Base-by-base conservation (phyloP, 1,284 basidiomycete genomes). In the Violaceomyces palustris region DNA sequence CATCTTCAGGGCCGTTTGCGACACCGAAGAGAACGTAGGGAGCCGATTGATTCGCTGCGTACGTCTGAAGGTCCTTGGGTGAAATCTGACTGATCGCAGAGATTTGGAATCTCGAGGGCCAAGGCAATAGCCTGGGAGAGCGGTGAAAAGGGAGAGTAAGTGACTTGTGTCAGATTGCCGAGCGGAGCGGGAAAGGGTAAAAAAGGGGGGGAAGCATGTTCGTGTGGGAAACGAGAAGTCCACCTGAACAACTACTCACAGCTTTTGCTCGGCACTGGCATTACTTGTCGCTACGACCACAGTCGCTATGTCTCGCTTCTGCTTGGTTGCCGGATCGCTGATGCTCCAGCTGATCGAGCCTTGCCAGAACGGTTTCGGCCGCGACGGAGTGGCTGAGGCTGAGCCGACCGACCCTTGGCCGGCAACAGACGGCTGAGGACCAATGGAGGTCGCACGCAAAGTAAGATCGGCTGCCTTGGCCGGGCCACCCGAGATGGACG, bases 301-400 rank as follows among this genome's bases (percentile, higher is more conserved):
- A 1, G 64, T 56, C 9, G 62, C 61, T 12, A 61, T 53, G 23
- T 59, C 50, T 7, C 54, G 36, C 14, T 59, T 55, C 14, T 47
- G 34, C 22, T 52, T 56, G 18, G 56, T 56, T 8, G 33, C 31
- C 11, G 52, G 45, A 14, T 52, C 55, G 2, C 44, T 49, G 41
- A 55, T 50, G n/a, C 42, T 50, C 63, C 65, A 67, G 15, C 51
- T 58, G 27, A 67, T 43, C 9, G 61, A 46, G 27, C 65, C 65
- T 18, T 54, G 39, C 65, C 65, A 67, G 36, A 64, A 65, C 11
- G 53, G 46, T 32, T 47, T 56, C 14, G 54, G 41, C n/a, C 51
- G 49, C 2, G 48, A 39, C 1, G 54, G 46, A 4, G 29, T 38
- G 0, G 37, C 27, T 22, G 51, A 39, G 18, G 46, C 35, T 39